Conservation (phyloP, 2,329 filamentous ascomycete species). For the Colletotrichum sp. region DNA sequence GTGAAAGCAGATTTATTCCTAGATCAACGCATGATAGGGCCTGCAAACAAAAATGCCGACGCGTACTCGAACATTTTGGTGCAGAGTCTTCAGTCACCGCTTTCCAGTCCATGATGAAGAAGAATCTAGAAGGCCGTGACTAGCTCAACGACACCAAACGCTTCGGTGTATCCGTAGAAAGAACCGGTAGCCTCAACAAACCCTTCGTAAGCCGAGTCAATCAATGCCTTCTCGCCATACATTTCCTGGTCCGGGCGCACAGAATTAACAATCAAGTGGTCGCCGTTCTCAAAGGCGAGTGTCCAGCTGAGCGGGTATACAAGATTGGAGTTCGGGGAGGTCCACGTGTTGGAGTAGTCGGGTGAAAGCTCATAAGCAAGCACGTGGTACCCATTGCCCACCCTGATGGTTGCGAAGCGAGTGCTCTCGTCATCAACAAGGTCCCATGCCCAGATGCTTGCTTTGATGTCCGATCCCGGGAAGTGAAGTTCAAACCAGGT, state of each 20-base stretch:
- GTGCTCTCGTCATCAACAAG: neutral
- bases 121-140: neutral
- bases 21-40: neutral
- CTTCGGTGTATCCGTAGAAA: neutral
- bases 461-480: neutral
- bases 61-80: neutral
- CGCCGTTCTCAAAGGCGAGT: neutral
- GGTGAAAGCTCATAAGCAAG: neutral
- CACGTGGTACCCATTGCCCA: neutral
- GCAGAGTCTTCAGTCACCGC: neutral
- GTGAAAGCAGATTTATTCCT: accelerated
- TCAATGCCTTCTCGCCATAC: neutral
- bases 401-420: neutral
- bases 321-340: neutral
- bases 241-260: neutral
- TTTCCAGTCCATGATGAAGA: neutral
- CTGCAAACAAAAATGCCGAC: neutral
- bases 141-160: neutral
- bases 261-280: neutral
- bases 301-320: neutral
- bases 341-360: neutral
- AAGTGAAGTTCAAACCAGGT: neutral
- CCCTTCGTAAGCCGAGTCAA: neutral
- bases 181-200: neutral
- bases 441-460: neutral